phyloP scores from a whole-genome alignment of 192 early-diverging fungal genomes.

The Phlyctochytrium arcticum region DNA sequence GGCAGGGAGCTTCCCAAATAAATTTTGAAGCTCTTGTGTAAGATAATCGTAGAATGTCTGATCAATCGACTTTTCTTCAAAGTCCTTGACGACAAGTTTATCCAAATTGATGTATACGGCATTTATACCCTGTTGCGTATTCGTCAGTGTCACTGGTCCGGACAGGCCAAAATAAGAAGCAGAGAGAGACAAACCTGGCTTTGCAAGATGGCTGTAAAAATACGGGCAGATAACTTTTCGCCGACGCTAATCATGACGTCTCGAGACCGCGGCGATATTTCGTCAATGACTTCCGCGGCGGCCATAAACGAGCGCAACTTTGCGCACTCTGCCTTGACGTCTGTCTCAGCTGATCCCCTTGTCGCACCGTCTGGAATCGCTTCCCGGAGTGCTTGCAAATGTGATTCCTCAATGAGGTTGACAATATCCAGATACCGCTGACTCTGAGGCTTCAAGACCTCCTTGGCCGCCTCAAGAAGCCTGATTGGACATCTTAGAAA shows the following conservation, averaged over 20 bases:
- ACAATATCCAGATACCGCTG: constrained; percentile 71
- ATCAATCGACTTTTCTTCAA: constrained; percentile 74
- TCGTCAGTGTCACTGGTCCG: constrained; percentile 1
- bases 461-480: constrained; percentile 64
- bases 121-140: constrained; percentile 61
- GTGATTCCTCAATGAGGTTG: constrained; percentile 75
- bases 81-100: constrained; percentile 75
- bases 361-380: constrained; percentile 12
- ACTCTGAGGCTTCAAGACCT: constrained; percentile 71
- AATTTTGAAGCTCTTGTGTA: constrained; percentile 58
- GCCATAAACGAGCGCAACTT: constrained; percentile 81
- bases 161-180: background rate
- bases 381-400: constrained; percentile 61
- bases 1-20: constrained; percentile 34
- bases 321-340: constrained; percentile 73
- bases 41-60: constrained; percentile 98
- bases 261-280: constrained; percentile 92
- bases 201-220: constrained; percentile 78
- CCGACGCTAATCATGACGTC: constrained; percentile 94
- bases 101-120: constrained; percentile 85
- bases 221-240: constrained; percentile 89
- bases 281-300: constrained; percentile 92
- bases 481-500: too few species aligned
- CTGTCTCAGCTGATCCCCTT: constrained; percentile 40
- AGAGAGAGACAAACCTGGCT: constrained; percentile 33